phyloP scores from a whole-genome alignment of 2,329 filamentous ascomycete genomes.

The Ophiostoma triangulosporum region DNA sequence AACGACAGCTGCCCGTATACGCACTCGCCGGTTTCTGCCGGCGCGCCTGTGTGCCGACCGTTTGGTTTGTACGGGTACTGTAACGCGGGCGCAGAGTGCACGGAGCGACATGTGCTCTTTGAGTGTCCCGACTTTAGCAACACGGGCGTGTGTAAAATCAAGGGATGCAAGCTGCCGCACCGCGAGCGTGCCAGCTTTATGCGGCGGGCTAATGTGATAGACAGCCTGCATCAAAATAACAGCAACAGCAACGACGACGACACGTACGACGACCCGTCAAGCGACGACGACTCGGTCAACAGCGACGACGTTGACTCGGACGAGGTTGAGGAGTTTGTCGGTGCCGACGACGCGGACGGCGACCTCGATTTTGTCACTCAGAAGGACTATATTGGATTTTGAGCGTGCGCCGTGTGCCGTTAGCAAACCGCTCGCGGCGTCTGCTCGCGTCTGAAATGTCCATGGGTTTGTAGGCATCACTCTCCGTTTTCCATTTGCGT shows the following conservation, averaged over 20 bases:
- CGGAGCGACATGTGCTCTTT: constrained; percentile 71
- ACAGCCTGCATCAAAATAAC: constrained; percentile 16
- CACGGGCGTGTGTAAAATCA: constrained; percentile 66
- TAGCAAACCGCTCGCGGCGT: too few species aligned
- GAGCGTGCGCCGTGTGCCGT: too few species aligned
- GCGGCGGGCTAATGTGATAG: constrained; percentile 50
- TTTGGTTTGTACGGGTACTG: constrained; percentile 88
- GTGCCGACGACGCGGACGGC: constrained; percentile 32
- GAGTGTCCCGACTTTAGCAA: constrained; percentile 96
- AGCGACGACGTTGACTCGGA: constrained; percentile 74
- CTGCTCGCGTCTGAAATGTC: neutral
- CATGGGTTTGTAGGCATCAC: neutral
- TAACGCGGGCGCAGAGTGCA: constrained; percentile 63
- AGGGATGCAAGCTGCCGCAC: constrained; percentile 75
- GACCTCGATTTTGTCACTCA: constrained; percentile 43
- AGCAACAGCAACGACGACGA: constrained; percentile 28
- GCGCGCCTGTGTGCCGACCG: constrained; percentile 65
- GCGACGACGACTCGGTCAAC: constrained; percentile 65
- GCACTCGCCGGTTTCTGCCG: constrained; percentile 65
- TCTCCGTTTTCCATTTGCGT: neutral
- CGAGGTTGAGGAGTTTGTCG: constrained; percentile 52
- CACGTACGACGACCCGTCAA: constrained; percentile 57
- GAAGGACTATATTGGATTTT: constrained; percentile 44
- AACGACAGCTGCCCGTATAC: constrained; percentile 78
- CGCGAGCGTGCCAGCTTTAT: constrained; percentile 72